These are phyloP conservation scores for Globisporangium middletonii DNA, from an alignment of 352 stramenopile genomes.

Conservation along the genomic window DNA sequence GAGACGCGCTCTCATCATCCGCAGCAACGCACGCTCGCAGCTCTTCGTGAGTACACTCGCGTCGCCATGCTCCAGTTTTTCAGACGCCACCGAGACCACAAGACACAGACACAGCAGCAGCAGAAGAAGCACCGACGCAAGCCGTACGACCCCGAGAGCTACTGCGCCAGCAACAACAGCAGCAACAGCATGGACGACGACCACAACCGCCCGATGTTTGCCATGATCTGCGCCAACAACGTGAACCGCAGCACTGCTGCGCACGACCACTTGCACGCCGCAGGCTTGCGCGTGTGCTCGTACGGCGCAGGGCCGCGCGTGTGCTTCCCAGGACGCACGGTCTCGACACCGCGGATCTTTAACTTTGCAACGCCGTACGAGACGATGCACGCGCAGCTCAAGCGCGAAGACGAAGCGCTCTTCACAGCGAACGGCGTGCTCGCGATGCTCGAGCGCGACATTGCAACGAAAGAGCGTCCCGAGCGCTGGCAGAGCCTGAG, in stretches of 20 bases:
- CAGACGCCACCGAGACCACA: slow-evolving; percentile 2
- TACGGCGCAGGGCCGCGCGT: slow-evolving; percentile 63
- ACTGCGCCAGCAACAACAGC: background rate
- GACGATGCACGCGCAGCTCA: slow-evolving; percentile 45
- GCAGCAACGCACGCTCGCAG: background rate
- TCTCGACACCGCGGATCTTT: slow-evolving; percentile 35
- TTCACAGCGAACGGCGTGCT: slow-evolving; percentile 65
- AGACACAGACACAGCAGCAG: slow-evolving; percentile 1
- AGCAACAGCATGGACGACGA: background rate
- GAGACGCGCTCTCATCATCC: background rate
- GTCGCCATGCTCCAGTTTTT: slow-evolving; percentile 12
- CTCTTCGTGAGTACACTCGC: too few relatives aligned
- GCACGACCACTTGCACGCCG: slow-evolving; percentile 44
- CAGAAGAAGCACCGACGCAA: background rate
- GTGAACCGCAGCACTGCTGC: slow-evolving; percentile 82
- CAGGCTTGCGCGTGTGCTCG: slow-evolving; percentile 61
- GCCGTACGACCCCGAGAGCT: background rate
- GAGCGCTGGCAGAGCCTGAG: slow-evolving; percentile 73
- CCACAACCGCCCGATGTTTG: slow-evolving; percentile 31
- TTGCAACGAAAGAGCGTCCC: slow-evolving; percentile 55
- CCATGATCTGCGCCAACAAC: slow-evolving; percentile 86
- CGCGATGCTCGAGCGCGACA: slow-evolving; percentile 66
- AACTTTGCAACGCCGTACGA: slow-evolving; percentile 69
- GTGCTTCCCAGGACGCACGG: slow-evolving; percentile 43
- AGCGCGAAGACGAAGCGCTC: slow-evolving; percentile 41